Base-by-base conservation (phyloP, 2,329 filamentous ascomycete genomes). In the Diaporthe velutina region DNA sequence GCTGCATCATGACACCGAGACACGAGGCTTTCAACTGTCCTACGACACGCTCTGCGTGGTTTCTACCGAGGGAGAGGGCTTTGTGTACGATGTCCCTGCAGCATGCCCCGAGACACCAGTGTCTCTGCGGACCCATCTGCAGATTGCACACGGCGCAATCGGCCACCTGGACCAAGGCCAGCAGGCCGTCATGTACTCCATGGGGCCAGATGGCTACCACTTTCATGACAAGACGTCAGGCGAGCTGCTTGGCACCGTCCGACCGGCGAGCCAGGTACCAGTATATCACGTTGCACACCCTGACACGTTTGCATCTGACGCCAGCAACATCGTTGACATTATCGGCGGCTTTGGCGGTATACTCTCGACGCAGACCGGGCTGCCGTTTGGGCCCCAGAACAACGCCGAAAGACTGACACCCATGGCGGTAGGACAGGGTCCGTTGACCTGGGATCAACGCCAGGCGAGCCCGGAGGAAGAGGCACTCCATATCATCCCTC, bases 41-140 rank as follows among this genome's bases (percentile, higher is more conserved):
- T 83, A 83, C 74, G 79, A 82, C 74, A 86, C 83, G 0, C 82
- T 88, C 2, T 87, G 85, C 71, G 85, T 87, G 10, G 85, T 86
- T 0, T 87, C 85, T 0, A 84, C 80, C 19, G 77, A 86, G 71
- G 85, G 84, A 3, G 79, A 83, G 42, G 86, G 84, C 1, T 87
- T 85, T 76, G 84, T 87, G 1, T 88, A 87, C 75, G 84, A 87
- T 71, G 82, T 87, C 35, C 55, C 67, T 33, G 35, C 50, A 35
- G 28, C 50, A 17, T 57, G 50, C 33, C 60, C 66, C 5, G 76
- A 82, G 40, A 79, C 80, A 2, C 81, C 82, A 13, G 84, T 84
- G 0, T 76, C 45, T 9, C 75, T 84, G 74, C 81, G 76, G 8
- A 85, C 80, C 2, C 79, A 81, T 13, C 71, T 87, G 40, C 76